Evolutionary conservation across 1,139 yeast species (phyloP), one percentile per base, ranked within the genome.

Genomic region (Pichia sp.): DNA sequence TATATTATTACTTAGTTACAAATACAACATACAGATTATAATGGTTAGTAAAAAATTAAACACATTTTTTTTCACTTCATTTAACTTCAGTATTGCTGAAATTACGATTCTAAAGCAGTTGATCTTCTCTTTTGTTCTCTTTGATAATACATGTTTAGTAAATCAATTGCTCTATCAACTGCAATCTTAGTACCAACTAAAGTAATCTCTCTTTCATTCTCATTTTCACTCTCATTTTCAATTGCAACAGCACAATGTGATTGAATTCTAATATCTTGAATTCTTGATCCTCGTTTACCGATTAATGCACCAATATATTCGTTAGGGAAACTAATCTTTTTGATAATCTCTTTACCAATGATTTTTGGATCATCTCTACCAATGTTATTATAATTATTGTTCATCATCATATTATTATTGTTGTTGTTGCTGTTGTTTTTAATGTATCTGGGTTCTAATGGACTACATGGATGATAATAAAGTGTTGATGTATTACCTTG

Each of bases 261-360:
- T 34, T 73, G 74, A 54, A 83, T 77, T 52, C 96, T 74, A 41
- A 88, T 84, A 43, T 89, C 95, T 59, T 84, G 93, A 53, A 88
- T 85, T 63, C 94, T 74, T 18, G 46, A 42, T 18, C 96, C 96
- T 51, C 81, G 80, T 54, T 82, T 82, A 51, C 96, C 96, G 55
- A 88, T 85, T 44, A 88, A 71, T 39, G 95, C 93, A 36, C 96
- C 96, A 39, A 88, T 95, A 67, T 81, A 79, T 46, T 80, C 88
- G 52, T 84, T 80, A 31, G 95, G 86, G 59, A 86, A 82, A 18
- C 74, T 65, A 28, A 80, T 67, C 26, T 64, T 63, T 39, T 67
- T 71, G 9, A 67, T 59, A 33, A 62, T 55, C 41, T 62, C 66
- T 31, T 54, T 60, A 19, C 51, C 56, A 31, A 45, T 36, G 21